Evolutionary conservation across 768 basidiomycete genomes (phyloP).

Genomic region (Boletus sp.): DNA sequence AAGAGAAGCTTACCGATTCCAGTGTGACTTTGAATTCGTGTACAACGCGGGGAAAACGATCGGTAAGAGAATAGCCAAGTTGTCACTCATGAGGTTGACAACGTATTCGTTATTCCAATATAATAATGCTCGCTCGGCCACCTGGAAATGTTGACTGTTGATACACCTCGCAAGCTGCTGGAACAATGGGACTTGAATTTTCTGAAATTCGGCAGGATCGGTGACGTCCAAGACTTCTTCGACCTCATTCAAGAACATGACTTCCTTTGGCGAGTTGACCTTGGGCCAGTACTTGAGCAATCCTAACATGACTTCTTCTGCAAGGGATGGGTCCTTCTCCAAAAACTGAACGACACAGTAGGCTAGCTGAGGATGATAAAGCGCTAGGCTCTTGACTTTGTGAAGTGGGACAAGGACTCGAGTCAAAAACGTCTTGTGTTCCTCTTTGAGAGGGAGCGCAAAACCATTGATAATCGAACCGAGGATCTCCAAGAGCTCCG

Average conservation of each 20-base stretch:
- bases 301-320: slow-evolving; percentile 94
- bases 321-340: slow-evolving; percentile 90
- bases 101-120: slow-evolving; percentile 99
- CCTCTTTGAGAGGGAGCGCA: slow-evolving; percentile 95
- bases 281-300: slow-evolving; percentile 99
- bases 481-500: slow-evolving; percentile 95
- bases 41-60: slow-evolving; percentile 97
- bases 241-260: slow-evolving; percentile 99
- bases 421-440: slow-evolving; percentile 97
- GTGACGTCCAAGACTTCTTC: slow-evolving; percentile 99
- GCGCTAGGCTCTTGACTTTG: slow-evolving; percentile 95
- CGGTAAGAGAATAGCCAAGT: slow-evolving; percentile 82
- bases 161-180: slow-evolving; percentile 94
- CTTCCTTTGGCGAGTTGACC: slow-evolving; percentile 98
- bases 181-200: slow-evolving; percentile 91
- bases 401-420: slow-evolving; percentile 93
- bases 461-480: slow-evolving; percentile 99
- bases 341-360: slow-evolving; percentile 99
- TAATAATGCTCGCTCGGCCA: slow-evolving; percentile 92
- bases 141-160: slow-evolving; percentile 99
- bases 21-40: slow-evolving; percentile 94
- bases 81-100: slow-evolving; percentile 98
- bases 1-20: slow-evolving; percentile 80
- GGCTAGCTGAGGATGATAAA: slow-evolving; percentile 98
- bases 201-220: slow-evolving; percentile 93